phyloP scores from a whole-genome alignment of 345 rosid genomes.

The Citrus glauca region DNA sequence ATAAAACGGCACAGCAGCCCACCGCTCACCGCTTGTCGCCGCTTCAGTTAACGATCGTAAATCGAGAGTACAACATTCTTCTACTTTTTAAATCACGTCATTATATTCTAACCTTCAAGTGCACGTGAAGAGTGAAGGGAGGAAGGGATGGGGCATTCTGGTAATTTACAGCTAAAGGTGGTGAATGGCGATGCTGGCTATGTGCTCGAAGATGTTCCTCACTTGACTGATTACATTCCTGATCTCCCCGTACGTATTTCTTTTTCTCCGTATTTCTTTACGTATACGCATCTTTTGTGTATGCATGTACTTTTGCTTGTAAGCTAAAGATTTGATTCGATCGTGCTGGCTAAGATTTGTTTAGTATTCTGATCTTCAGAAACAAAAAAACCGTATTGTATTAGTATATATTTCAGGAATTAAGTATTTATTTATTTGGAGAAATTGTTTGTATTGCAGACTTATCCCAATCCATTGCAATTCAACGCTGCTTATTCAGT shows the following conservation, averaged over 20 bases:
- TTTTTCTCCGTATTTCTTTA: background rate
- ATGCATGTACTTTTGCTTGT: background rate
- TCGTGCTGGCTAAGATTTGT: background rate
- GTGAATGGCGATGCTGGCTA: constrained; percentile 55
- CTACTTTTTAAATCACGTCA: background rate
- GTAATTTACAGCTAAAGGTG: constrained; percentile 21
- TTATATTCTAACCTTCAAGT: background rate
- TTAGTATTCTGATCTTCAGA: background rate
- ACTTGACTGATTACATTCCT: constrained; percentile 61
- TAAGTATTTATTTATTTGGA: constrained; percentile 4
- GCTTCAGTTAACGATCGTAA: background rate
- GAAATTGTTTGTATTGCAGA: constrained; percentile 32
- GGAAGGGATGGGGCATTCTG: constrained; percentile 15
- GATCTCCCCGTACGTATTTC: constrained; percentile 48
- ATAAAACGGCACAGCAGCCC: background rate
- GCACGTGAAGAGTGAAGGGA: background rate
- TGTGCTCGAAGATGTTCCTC: constrained; percentile 81
- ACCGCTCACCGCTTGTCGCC: background rate
- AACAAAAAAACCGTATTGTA: background rate
- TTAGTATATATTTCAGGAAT: background rate
- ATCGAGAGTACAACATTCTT: background rate
- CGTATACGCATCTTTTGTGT: background rate
- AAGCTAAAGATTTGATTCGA: background rate
- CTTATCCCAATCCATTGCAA: constrained; percentile 58
- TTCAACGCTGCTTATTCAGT: constrained; percentile 61